Percentiles rank a stretch among this genome's conserved stretches.
Evolutionary conservation across 352 stramenopile genomes (phyloP).

Genomic region (Thalassiosira ordinaria): DNA sequence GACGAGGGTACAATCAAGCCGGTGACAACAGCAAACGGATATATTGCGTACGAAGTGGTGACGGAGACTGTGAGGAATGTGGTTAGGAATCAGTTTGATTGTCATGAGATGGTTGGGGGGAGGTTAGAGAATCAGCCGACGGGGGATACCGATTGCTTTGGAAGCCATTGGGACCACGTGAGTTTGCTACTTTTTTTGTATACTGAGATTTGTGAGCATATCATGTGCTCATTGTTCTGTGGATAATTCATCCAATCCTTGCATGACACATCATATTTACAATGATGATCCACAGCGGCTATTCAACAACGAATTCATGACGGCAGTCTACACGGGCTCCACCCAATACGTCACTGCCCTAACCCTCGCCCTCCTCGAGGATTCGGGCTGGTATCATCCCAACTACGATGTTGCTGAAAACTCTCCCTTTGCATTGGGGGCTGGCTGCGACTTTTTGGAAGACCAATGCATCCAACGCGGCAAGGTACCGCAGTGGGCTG

Average conservation of each 20-base stretch:
- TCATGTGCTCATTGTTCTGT: not conserved
- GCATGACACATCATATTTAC: not conserved
- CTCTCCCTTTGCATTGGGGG: slow-evolving; percentile 56
- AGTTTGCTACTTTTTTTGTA: no score
- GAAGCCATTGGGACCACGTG: slow-evolving; percentile 68
- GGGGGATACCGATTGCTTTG: slow-evolving; percentile 52
- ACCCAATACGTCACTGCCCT: slow-evolving; percentile 59
- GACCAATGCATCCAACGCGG: slow-evolving; percentile 56
- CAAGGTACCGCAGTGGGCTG: slow-evolving; percentile 46
- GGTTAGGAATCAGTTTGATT: slow-evolving; percentile 74
- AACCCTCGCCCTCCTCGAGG: slow-evolving; percentile 67
- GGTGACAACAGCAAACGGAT: slow-evolving; percentile 42
- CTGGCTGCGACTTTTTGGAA: slow-evolving; percentile 68
- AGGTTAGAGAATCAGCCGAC: slow-evolving; percentile 70
- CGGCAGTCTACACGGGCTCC: slow-evolving; percentile 46
- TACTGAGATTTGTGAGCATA: no score
- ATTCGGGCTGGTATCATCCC: slow-evolving; percentile 67
- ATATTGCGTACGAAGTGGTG: slow-evolving; percentile 59
- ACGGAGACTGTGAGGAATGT: slow-evolving; percentile 62
- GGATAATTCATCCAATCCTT: not conserved
- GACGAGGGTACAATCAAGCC: slow-evolving; percentile 34
- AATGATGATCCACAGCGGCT: slow-evolving; percentile 36
- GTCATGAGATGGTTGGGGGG: slow-evolving; percentile 50
- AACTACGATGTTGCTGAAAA: slow-evolving; percentile 57
- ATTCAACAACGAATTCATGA: slow-evolving; percentile 65